A percentile compares a stretch with the other conserved stretches of the same genome.
phyloP scores from a whole-genome alignment of 768 basidiomycete genomes.

The Naganishia friedmannii region DNA sequence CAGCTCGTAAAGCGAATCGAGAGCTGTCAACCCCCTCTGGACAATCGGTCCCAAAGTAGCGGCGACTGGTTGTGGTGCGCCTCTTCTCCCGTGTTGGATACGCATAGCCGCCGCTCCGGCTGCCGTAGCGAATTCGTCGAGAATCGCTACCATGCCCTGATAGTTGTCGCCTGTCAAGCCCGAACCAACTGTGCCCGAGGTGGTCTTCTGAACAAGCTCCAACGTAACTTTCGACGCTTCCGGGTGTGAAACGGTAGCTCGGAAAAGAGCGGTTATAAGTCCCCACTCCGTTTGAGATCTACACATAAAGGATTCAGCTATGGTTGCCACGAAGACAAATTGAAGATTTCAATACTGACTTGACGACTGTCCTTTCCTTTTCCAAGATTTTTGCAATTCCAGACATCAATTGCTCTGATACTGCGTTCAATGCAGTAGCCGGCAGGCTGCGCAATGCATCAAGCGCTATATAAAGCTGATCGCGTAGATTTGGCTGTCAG shows the following conservation, averaged over 20 bases:
- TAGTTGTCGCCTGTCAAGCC: slow-evolving; percentile 74
- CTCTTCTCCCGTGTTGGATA: slow-evolving; percentile 58
- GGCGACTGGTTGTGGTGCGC: slow-evolving; percentile 29
- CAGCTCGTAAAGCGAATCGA: slow-evolving; percentile 74
- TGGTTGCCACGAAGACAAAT: neutral
- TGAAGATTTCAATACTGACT: slow-evolving; percentile 53
- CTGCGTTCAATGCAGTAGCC: slow-evolving; percentile 68
- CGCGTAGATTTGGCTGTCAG: slow-evolving; percentile 70
- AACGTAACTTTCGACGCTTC: slow-evolving; percentile 84
- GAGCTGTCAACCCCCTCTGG: slow-evolving; percentile 74
- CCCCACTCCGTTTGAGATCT: slow-evolving; percentile 96
- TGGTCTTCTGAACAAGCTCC: slow-evolving; percentile 68
- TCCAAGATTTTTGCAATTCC: slow-evolving; percentile 78
- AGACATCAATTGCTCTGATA: slow-evolving; percentile 83
- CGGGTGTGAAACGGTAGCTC: slow-evolving; percentile 77
- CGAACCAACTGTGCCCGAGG: slow-evolving; percentile 58
- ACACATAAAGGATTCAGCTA: neutral
- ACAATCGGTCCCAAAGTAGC: slow-evolving; percentile 62
- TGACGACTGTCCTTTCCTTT: slow-evolving; percentile 68
- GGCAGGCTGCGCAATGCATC: slow-evolving; percentile 83
- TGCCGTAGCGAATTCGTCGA: slow-evolving; percentile 80
- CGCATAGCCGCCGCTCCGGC: slow-evolving; percentile 65
- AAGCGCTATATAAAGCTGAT: slow-evolving; percentile 91
- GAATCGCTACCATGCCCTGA: slow-evolving; percentile 68
- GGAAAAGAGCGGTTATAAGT: slow-evolving; percentile 78